These are phyloP conservation scores for Exophiala xenobiotica DNA, from an alignment of 2,329 filamentous ascomycete species.

Conservation along the genomic window DNA sequence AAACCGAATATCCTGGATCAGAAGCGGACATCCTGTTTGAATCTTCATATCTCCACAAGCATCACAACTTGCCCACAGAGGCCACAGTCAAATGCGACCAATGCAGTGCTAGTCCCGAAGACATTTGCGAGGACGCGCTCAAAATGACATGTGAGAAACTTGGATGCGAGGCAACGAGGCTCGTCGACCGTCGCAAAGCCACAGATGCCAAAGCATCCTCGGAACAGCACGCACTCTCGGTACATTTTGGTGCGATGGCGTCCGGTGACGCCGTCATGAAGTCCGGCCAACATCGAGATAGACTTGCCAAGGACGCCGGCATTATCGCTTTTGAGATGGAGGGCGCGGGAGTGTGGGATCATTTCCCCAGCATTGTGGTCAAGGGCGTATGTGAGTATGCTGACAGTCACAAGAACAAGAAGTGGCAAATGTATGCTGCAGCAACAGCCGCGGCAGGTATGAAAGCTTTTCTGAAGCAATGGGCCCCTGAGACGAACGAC, in stretches of 20 bases:
- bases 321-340: constrained; percentile 40
- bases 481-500: constrained; percentile 6
- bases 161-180: constrained; percentile 29
- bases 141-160: constrained; percentile 33
- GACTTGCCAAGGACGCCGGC: constrained; percentile 25
- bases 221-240: constrained; percentile 21
- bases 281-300: constrained; percentile 35
- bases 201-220: neutral
- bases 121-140: constrained; percentile 26
- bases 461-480: constrained; percentile 32
- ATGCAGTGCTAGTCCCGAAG: constrained; percentile 1
- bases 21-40: constrained; percentile 34
- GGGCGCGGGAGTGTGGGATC: constrained; percentile 39
- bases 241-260: constrained; percentile 38
- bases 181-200: neutral
- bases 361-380: constrained; percentile 33
- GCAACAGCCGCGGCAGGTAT: constrained; percentile 39
- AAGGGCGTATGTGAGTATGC: constrained; percentile 44
- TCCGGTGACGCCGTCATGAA: constrained; percentile 40
- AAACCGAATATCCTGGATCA: constrained; percentile 32
- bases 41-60: constrained; percentile 34
- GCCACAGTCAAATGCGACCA: constrained; percentile 12
- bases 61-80: constrained; percentile 30
- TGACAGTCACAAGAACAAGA: constrained; percentile 42
- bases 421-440: constrained; percentile 44